phyloP scores from a whole-genome alignment of 106 monocot genomes.

The Dendrobium catenatum region DNA sequence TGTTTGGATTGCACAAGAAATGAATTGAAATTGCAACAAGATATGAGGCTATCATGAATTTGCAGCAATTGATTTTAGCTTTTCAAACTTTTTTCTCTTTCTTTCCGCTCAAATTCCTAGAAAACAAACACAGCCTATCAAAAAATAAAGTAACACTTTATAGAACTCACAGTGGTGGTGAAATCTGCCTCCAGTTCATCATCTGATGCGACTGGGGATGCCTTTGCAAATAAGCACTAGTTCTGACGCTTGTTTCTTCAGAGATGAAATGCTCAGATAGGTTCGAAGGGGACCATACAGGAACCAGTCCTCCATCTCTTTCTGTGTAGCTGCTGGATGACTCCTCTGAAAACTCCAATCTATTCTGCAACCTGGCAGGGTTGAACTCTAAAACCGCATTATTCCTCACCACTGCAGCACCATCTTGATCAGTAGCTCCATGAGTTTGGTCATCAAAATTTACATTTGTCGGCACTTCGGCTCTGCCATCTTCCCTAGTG shows the following conservation, averaged over 20 bases:
- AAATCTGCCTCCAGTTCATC: conserved; percentile 81
- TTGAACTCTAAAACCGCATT: conserved; percentile 11
- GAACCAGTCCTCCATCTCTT: conserved; percentile 77
- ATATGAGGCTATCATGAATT: too few species aligned
- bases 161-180: conserved; percentile 56
- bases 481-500: conserved; percentile 31
- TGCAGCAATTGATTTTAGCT: too few species aligned
- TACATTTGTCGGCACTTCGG: conserved; percentile 60
- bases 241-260: conserved; percentile 26
- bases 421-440: conserved; percentile 11
- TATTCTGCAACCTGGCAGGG: not conserved
- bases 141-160: not conserved
- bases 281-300: conserved; percentile 79
- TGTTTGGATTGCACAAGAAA: too few species aligned
- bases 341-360: too few species aligned
- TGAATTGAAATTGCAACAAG: too few species aligned
- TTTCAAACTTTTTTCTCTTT: too few species aligned
- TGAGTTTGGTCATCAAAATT: conserved; percentile 23
- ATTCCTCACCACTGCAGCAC: conserved; percentile 6
- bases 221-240: conserved; percentile 35
- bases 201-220: conserved; percentile 49
- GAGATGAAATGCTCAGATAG: conserved; percentile 19
- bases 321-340: conserved; percentile 41
- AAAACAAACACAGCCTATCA: too few species aligned
- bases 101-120: too few species aligned